Evolutionary conservation across 768 basidiomycete genomes (phyloP), one percentile per base, ranked within the genome.

Genomic region (Leccinellum luteum): DNA sequence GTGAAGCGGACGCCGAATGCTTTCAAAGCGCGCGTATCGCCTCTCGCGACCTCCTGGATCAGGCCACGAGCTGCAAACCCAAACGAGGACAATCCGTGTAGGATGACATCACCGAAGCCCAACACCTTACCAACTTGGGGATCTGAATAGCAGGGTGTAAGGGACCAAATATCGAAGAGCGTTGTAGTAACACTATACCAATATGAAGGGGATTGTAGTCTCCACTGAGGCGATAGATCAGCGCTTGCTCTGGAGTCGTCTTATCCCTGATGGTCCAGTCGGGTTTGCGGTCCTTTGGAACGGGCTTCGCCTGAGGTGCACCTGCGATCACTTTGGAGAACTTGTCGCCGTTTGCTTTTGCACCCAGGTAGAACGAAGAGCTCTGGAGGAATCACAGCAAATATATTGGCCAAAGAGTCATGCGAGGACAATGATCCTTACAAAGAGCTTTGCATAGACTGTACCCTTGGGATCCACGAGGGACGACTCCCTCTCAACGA

Each of bases 41-140:
- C 80, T 0, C 78, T 80, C 0, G 84, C 90, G 13, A 86, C 78
- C 2, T 79, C 78, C 56, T 80, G 79, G 59, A 95, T 77, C 54
- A 94, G 73, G 1, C 84, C 89, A 44, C 92, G 85, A 3, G 90
- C 93, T 8, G 79, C 88, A 67, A 92, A 92, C 10, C 92, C 92
- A 68, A 82, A 94, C 0, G 87, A 84, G 19, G 88, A 86, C 25
- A 94, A 79, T 28, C 92, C 92, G 66, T 95, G 92, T 3, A 94
- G 80, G 64, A 95, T 93, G 35, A 87, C 84, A 49, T 87, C 92
- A 3, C 90, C 90, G 65, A 95, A 94, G 12, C 91, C 90, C 17
- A 85, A 78, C 8, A 76, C 78, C 61, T 84, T 69, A n/a, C 91
- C 92, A 38, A 90, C 83, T 14, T 66, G 70, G 1, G 92, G 90